Base-by-base conservation (phyloP, 176 grass and related monocot genomes). In the Guadua angustifolia region DNA sequence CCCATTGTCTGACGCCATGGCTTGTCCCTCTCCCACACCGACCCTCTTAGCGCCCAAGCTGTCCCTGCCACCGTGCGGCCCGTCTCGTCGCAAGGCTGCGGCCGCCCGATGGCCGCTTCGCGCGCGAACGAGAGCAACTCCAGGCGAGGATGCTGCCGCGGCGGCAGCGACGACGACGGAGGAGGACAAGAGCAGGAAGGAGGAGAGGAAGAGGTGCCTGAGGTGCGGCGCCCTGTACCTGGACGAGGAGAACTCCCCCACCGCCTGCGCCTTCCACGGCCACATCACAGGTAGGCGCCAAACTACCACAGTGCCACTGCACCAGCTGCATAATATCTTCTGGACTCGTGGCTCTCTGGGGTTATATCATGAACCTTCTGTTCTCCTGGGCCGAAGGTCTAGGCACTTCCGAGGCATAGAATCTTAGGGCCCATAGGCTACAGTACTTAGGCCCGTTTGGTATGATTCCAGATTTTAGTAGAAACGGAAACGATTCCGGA, bases 261-360 rank as follows among this genome's bases (percentile, higher is more conserved):
- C 66, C 15, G 84, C 88, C 59, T 93, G 88, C 69, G 86, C 81
- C 74, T 97, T 94, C 86, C 92, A 94, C 73, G 95, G 92, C 78
- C 92, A 97, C 92, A 82, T 84, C 55, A 94, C 78, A 67, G 90
- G 94, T 89, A 63, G 22, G 75, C 4, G 2, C 45, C 29, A 29
- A 29, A 29, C 29, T 29, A 29, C 29, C 45, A 14, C 56, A 47
- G 15, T 29, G 11, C 19, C 56, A 58, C 21, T 58, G 19, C 39
- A 7, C 4, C 21, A 5, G 16, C 6, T 13, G 40, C 9, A 50
- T 21, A 79, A 79, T 79, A 79, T 86, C 67, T 78, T 22, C 12
- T 26, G 40, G 16, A 9, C 3, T 29, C 7, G 15, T 8, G 1
- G 25, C 40, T 67, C 22, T 47, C 3, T 51, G 24, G 9, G 21